Percentiles rank a stretch among this genome's conserved stretches.
Evolutionary conservation across 306 rosid species (phyloP).

Genomic region (Vigna mungo): DNA sequence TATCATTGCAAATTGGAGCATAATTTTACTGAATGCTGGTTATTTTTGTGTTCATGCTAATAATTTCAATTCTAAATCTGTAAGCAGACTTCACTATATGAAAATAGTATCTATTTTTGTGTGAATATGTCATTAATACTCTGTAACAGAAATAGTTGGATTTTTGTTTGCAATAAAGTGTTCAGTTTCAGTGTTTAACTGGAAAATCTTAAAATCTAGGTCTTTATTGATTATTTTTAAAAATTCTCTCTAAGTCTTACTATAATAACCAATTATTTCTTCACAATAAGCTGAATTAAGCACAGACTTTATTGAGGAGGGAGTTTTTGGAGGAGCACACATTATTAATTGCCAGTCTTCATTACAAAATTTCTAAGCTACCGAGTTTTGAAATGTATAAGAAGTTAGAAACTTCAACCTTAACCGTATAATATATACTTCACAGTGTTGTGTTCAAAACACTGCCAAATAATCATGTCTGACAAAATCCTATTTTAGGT

Average conservation of each 20-base stretch:
- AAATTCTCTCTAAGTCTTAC: background rate
- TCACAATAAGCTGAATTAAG: background rate
- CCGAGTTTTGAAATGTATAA: background rate
- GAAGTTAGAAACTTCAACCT: background rate
- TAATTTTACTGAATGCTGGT: background rate
- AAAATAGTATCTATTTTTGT: background rate
- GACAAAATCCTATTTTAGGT: background rate
- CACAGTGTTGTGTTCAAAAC: background rate
- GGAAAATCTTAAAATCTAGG: background rate
- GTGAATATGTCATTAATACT: background rate
- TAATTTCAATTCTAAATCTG: background rate
- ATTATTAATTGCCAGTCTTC: background rate
- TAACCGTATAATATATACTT: background rate
- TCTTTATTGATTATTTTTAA: background rate
- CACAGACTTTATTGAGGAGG: background rate
- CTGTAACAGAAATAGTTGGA: too few relatives aligned
- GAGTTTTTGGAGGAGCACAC: background rate
- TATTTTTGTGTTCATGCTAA: background rate
- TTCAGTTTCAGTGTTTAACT: background rate
- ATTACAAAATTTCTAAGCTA: background rate
- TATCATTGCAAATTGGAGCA: background rate
- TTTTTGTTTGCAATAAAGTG: background rate
- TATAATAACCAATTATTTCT: background rate
- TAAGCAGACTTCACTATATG: background rate
- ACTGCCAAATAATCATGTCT: background rate